Evolutionary conservation across 2,329 filamentous ascomycete genomes (phyloP).

Genomic region (Geosmithia morbida): DNA sequence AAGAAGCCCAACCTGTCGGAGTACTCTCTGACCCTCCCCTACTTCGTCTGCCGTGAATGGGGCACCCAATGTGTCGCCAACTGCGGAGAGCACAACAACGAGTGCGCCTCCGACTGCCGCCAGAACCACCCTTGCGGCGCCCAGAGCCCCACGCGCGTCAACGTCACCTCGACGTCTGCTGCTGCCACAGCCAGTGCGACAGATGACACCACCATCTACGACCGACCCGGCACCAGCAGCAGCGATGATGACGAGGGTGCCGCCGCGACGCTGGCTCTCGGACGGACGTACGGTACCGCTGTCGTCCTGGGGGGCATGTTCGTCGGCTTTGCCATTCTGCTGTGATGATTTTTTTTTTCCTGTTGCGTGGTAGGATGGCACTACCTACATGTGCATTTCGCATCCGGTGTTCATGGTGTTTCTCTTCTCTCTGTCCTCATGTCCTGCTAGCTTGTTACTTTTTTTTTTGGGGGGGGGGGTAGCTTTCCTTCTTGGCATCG

Average conservation of each 20-base stretch:
- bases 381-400: no score
- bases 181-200: slow-evolving; percentile 20
- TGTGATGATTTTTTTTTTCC: no score
- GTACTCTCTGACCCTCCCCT: slow-evolving; percentile 67
- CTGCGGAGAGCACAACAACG: slow-evolving; percentile 54
- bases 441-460: no score
- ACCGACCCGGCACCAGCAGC: slow-evolving; percentile 19
- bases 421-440: no score
- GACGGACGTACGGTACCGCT: slow-evolving; percentile 20
- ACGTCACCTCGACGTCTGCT: slow-evolving; percentile 31
- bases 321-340: slow-evolving; percentile 23
- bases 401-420: neutral
- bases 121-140: slow-evolving; percentile 62
- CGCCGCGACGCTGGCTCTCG: slow-evolving; percentile 17
- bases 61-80: slow-evolving; percentile 50
- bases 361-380: no score
- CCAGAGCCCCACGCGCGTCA: slow-evolving; percentile 43
- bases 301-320: slow-evolving; percentile 22
- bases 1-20: slow-evolving; percentile 57
- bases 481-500: neutral
- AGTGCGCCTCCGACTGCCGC: slow-evolving; percentile 47
- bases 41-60: slow-evolving; percentile 60
- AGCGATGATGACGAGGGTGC: slow-evolving; percentile 5
- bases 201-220: slow-evolving; percentile 16
- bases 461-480: no score